Evolutionary conservation across 371 early-diverging fungal species (phyloP).

Genomic region (Mucor velutinosus): DNA sequence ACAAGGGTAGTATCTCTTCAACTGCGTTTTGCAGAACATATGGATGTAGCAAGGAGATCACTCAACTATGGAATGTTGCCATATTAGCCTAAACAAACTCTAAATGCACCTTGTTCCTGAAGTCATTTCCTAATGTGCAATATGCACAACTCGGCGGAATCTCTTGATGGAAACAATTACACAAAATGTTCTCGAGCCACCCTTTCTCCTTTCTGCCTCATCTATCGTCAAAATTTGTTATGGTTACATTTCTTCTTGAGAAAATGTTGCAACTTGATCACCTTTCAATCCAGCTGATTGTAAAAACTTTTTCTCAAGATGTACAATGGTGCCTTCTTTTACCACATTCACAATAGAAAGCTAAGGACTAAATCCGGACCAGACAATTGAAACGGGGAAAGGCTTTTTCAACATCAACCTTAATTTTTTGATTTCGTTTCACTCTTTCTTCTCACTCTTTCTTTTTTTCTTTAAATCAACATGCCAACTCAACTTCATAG

Average conservation of each 20-base stretch:
- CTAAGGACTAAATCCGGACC: neutral
- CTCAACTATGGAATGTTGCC: neutral
- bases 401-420: neutral
- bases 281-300: neutral
- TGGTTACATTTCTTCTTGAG: neutral
- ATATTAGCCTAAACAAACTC: neutral
- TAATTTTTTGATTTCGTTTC: conserved; percentile 1
- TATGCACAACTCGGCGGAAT: neutral
- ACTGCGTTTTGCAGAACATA: neutral
- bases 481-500: conserved; percentile 9
- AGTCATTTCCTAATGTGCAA: neutral
- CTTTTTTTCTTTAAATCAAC: neutral
- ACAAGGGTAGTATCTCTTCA: neutral
- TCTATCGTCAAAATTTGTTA: neutral
- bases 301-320: neutral
- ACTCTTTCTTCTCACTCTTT: neutral
- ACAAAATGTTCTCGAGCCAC: neutral
- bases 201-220: neutral
- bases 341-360: neutral
- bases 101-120: neutral
- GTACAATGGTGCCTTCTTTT: neutral
- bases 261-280: neutral
- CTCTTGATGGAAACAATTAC: neutral
- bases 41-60: neutral
- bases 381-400: neutral